Conservation (phyloP, 2,329 filamentous ascomycete species). For the Davidsoniella australis region DNA sequence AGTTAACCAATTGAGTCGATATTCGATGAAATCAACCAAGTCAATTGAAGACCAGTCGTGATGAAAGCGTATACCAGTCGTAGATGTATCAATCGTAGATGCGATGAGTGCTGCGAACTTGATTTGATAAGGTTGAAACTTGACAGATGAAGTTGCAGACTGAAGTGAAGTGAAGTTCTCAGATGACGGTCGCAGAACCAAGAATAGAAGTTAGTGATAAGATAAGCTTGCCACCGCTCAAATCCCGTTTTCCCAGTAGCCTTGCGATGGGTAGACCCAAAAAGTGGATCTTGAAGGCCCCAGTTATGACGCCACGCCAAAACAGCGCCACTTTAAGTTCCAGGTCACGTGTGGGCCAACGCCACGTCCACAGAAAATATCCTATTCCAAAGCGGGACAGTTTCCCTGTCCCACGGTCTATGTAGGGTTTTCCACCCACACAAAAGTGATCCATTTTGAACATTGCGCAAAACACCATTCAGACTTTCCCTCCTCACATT, state of each 20-base stretch:
- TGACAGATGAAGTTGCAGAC: not conserved
- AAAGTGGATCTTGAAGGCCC: no score
- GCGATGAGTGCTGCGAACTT: not conserved
- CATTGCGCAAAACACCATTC: slow-evolving; percentile 16
- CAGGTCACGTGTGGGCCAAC: slow-evolving; percentile 6
- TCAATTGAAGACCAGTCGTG: no score
- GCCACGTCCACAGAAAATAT: slow-evolving; percentile 13
- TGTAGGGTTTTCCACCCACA: slow-evolving; percentile 29
- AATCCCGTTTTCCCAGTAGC: not conserved
- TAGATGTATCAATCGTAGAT: not conserved
- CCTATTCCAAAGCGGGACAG: slow-evolving; percentile 5
- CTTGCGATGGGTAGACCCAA: not conserved
- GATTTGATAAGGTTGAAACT: not conserved
- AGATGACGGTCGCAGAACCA: not conserved
- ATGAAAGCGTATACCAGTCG: no score
- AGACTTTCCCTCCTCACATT: slow-evolving; percentile 14
- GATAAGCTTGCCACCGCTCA: no score
- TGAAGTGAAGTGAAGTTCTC: no score
- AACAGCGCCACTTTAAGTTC: not conserved
- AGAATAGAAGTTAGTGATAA: not conserved
- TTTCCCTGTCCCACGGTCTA: slow-evolving; percentile 15
- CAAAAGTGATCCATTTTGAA: slow-evolving; percentile 29
- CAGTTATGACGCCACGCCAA: no score
- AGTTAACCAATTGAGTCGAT: no score
- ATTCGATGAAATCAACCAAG: no score